A percentile compares a stretch with the other conserved stretches of the same genome.
Conservation (phyloP, 2,329 filamentous ascomycete species). For the Venturia effusa region DNA sequence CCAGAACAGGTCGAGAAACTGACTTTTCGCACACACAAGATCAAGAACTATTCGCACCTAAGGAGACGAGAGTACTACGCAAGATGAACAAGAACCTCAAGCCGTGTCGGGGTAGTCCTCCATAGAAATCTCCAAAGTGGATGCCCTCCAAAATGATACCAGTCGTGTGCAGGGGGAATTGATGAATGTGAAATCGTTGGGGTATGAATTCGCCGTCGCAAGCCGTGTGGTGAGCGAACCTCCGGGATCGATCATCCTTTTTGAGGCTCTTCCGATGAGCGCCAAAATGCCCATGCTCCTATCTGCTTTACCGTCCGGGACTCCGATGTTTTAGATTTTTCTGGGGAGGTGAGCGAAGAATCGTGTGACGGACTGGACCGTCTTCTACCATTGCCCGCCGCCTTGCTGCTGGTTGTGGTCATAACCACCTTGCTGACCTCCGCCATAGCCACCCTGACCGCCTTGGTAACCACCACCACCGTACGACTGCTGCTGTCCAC, state of each 20-base stretch:
- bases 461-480: conserved; percentile 16
- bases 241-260: not conserved
- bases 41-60: conserved; percentile 4
- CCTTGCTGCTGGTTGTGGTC: conserved; percentile 16
- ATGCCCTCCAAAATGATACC: not conserved
- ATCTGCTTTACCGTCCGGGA: not conserved
- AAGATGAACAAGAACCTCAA: conserved; percentile 3
- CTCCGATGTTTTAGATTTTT: not conserved
- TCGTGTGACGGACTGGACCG: not conserved
- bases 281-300: not conserved
- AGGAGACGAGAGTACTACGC: conserved; percentile 3
- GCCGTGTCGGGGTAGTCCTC: conserved; percentile 3
- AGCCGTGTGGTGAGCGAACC: not conserved
- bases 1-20: conserved; percentile 3
- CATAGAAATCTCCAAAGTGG: not conserved
- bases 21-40: conserved; percentile 1
- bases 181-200: not conserved
- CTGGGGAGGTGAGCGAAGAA: not conserved
- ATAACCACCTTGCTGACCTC: conserved; percentile 17
- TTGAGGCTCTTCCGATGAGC: not conserved
- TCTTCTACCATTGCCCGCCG: conserved; percentile 16
- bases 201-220: not conserved
- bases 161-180: conserved; percentile 1
- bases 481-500: conserved; percentile 14
- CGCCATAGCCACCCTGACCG: conserved; percentile 17